A percentile compares a stretch with the other conserved stretches of the same genome.
These are phyloP conservation scores for Aspergillus wentii DNA, from an alignment of 495 filamentous ascomycete species.

Conservation along the genomic window DNA sequence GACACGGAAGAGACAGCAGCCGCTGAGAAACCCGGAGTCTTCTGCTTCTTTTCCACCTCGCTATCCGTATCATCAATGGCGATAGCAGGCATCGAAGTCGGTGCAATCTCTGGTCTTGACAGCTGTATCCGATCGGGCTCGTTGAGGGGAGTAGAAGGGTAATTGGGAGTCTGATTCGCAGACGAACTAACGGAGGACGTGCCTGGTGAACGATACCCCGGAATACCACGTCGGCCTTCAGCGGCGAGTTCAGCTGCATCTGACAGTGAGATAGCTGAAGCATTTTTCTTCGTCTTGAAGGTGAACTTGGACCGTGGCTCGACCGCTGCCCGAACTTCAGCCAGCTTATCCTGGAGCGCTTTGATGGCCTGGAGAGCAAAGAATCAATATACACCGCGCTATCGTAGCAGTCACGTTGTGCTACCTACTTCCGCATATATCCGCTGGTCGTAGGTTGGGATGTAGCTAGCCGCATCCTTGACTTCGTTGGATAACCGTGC, in stretches of 20 bases:
- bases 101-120: slow-evolving; percentile 29
- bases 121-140: slow-evolving; percentile 36
- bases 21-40: slow-evolving; percentile 18
- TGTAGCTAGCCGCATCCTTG: slow-evolving; percentile 60
- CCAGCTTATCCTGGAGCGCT: slow-evolving; percentile 60
- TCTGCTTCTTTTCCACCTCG: slow-evolving; percentile 13
- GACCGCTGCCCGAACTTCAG: slow-evolving; percentile 50
- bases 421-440: slow-evolving; percentile 60
- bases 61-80: slow-evolving; percentile 13
- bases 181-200: slow-evolving; percentile 47
- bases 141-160: slow-evolving; percentile 45
- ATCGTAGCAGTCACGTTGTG: not conserved
- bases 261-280: slow-evolving; percentile 50
- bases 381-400: slow-evolving; percentile 2
- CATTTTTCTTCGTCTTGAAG: slow-evolving; percentile 64
- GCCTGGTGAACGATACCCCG: slow-evolving; percentile 38
- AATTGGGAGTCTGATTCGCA: slow-evolving; percentile 46
- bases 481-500: slow-evolving; percentile 62
- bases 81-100: slow-evolving; percentile 29
- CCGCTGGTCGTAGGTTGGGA: slow-evolving; percentile 74
- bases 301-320: slow-evolving; percentile 66
- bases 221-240: slow-evolving; percentile 36
- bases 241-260: slow-evolving; percentile 51
- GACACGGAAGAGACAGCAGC: slow-evolving; percentile 48
- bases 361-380: slow-evolving; percentile 54